Evolutionary conservation across 495 filamentous ascomycete species (phyloP).

Genomic region (Bombardia bombarda): DNA sequence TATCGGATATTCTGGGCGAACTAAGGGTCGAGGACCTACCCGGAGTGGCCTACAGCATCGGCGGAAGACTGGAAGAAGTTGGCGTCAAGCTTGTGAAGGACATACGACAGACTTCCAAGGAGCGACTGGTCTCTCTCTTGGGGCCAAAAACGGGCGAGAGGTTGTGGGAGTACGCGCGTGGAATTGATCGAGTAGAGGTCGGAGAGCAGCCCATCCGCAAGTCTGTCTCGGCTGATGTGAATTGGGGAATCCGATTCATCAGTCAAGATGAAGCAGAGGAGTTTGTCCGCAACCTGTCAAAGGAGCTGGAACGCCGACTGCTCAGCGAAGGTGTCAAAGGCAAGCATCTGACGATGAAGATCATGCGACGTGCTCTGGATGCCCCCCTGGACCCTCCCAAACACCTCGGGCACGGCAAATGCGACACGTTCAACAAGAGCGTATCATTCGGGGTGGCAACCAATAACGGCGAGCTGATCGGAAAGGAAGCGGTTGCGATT

Average conservation of each 20-base stretch:
- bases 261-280: conserved; percentile 84
- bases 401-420: conserved; percentile 91
- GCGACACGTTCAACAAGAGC: conserved; percentile 87
- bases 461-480: conserved; percentile 58
- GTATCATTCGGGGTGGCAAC: conserved; percentile 73
- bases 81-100: conserved; percentile 76
- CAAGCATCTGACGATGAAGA: conserved; percentile 80
- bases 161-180: conserved; percentile 83
- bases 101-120: conserved; percentile 64
- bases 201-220: conserved; percentile 74
- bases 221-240: conserved; percentile 92
- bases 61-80: conserved; percentile 78
- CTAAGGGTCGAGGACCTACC: conserved; percentile 74
- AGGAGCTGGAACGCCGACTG: conserved; percentile 72
- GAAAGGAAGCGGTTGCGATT: conserved; percentile 75
- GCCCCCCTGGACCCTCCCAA: conserved; percentile 90
- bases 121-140: conserved; percentile 60
- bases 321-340: conserved; percentile 79
- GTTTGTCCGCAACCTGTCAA: conserved; percentile 74
- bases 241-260: conserved; percentile 94
- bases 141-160: conserved; percentile 91
- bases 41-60: conserved; percentile 80
- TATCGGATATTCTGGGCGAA: conserved; percentile 65
- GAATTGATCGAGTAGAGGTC: conserved; percentile 80
- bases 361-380: conserved; percentile 79